These are phyloP conservation scores for Phoma sp. DNA, from an alignment of 2,329 filamentous ascomycete genomes.

Conservation along the genomic window DNA sequence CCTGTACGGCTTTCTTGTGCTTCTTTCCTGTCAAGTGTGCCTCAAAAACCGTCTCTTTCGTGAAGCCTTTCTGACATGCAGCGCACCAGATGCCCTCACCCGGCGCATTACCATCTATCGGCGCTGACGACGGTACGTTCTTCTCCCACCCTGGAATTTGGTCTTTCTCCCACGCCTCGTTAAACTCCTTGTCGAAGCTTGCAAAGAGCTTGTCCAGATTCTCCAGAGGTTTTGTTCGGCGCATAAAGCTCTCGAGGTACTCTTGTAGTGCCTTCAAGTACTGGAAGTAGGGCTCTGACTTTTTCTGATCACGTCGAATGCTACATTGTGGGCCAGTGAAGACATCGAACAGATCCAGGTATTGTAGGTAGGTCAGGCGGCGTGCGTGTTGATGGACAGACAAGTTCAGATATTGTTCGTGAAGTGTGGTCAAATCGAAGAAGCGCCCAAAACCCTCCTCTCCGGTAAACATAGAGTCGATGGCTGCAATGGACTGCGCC, in stretches of 20 bases:
- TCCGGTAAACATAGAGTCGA: slow-evolving; percentile 92
- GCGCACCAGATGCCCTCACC: slow-evolving; percentile 82
- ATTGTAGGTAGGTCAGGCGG: slow-evolving; percentile 87
- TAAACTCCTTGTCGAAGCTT: slow-evolving; percentile 83
- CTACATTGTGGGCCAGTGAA: slow-evolving; percentile 77
- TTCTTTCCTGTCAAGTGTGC: slow-evolving; percentile 90
- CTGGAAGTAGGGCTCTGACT: slow-evolving; percentile 90
- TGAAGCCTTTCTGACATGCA: slow-evolving; percentile 93
- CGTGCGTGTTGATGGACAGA: slow-evolving; percentile 72
- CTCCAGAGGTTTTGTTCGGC: slow-evolving; percentile 82
- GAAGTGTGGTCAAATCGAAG: slow-evolving; percentile 82
- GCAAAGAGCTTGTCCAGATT: slow-evolving; percentile 79
- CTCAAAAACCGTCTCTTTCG: slow-evolving; percentile 93
- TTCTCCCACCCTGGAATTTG: slow-evolving; percentile 81
- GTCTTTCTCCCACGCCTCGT: slow-evolving; percentile 79
- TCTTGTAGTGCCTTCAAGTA: slow-evolving; percentile 81
- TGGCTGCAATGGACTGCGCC: slow-evolving; percentile 66
- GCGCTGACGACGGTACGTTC: slow-evolving; percentile 46
- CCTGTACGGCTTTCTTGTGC: slow-evolving; percentile 77
- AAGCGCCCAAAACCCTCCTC: slow-evolving; percentile 94
- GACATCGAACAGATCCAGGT: slow-evolving; percentile 87
- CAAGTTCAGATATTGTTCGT: slow-evolving; percentile 90
- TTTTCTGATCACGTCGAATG: slow-evolving; percentile 80
- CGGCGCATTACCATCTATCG: slow-evolving; percentile 57
- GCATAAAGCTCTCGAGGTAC: slow-evolving; percentile 89